A percentile compares a stretch with the other conserved stretches of the same genome.
Conservation (phyloP, 306 rosid genomes). For the Sesbania bispinosa region DNA sequence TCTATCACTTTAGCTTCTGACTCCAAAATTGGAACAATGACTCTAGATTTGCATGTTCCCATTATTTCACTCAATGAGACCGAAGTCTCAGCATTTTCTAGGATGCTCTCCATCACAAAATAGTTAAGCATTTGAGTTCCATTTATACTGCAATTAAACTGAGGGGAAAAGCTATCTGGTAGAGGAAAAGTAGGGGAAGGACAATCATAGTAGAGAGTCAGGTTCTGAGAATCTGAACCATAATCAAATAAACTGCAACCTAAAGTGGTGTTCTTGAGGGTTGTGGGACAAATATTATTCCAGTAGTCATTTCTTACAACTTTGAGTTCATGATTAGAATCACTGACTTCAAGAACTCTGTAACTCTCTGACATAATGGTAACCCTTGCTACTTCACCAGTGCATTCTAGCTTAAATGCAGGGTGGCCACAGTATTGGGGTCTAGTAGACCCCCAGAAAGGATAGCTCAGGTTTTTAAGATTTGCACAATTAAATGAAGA, state of each 20-base stretch:
- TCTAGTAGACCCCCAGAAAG: slow-evolving; percentile 45
- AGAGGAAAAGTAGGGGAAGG: not conserved
- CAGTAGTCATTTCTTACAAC: slow-evolving; percentile 34
- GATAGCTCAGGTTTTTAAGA: slow-evolving; percentile 26
- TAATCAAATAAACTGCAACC: slow-evolving; percentile 25
- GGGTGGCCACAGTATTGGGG: slow-evolving; percentile 52
- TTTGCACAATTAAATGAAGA: slow-evolving; percentile 21
- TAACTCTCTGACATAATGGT: not conserved
- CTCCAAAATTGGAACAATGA: slow-evolving; percentile 27
- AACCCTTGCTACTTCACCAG: slow-evolving; percentile 1
- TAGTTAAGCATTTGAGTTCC: slow-evolving; percentile 12
- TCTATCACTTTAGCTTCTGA: slow-evolving; percentile 16
- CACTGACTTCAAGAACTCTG: slow-evolving; percentile 22
- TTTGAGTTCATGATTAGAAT: not conserved
- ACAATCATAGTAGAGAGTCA: slow-evolving; percentile 46
- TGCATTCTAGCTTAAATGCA: slow-evolving; percentile 38
- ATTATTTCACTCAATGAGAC: not conserved
- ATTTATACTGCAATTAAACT: slow-evolving; percentile 36
- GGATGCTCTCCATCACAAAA: slow-evolving; percentile 18
- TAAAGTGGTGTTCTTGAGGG: slow-evolving; percentile 1
- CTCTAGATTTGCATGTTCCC: slow-evolving; percentile 25
- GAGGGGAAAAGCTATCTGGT: not conserved
- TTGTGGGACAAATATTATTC: slow-evolving; percentile 23
- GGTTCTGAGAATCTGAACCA: slow-evolving; percentile 1
- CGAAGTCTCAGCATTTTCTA: not conserved